Evolutionary conservation across 208 protist species (phyloP).

Genomic region (Vickermania ingenoplastis): DNA sequence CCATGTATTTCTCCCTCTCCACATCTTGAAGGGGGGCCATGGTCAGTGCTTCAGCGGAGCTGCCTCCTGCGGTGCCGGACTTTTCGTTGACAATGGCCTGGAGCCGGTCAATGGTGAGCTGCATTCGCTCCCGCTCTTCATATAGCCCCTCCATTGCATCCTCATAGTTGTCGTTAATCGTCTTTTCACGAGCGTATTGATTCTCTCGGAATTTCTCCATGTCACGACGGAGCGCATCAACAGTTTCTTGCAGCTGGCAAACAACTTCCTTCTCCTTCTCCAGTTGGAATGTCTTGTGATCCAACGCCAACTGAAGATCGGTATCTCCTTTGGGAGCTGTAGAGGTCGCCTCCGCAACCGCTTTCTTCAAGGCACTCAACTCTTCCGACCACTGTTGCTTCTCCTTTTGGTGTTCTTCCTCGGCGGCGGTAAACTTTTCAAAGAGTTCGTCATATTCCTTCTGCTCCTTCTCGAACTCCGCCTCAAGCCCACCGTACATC

Average conservation of each 20-base stretch:
- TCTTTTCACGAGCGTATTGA: constrained; percentile 5
- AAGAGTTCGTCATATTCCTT: constrained; percentile 29
- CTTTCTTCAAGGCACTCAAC: constrained; percentile 1
- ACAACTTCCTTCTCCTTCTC: constrained; percentile 12
- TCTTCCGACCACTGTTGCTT: neutral
- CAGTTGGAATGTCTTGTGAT: constrained; percentile 10
- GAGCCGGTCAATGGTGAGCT: neutral
- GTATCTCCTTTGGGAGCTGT: neutral
- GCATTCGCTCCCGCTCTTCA: neutral
- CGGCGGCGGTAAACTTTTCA: neutral
- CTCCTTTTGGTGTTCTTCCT: neutral
- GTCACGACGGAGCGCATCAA: constrained; percentile 11
- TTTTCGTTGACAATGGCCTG: constrained; percentile 1
- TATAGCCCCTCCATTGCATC: constrained; percentile 7
- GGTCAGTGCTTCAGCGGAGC: neutral
- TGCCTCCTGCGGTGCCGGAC: neutral
- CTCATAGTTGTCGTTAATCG: constrained; percentile 5
- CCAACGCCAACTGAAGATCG: neutral
- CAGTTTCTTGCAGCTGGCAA: constrained; percentile 11
- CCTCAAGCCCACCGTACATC: constrained; percentile 5
- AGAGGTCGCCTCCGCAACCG: neutral
- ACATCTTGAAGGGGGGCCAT: neutral
- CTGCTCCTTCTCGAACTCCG: constrained; percentile 11
- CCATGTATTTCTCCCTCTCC: neutral
- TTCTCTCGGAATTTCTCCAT: constrained; percentile 5